A percentile compares a stretch with the other conserved stretches of the same genome.
Evolutionary conservation across 805 yeast species (phyloP).

Genomic region (Kazachstania taianensis): DNA sequence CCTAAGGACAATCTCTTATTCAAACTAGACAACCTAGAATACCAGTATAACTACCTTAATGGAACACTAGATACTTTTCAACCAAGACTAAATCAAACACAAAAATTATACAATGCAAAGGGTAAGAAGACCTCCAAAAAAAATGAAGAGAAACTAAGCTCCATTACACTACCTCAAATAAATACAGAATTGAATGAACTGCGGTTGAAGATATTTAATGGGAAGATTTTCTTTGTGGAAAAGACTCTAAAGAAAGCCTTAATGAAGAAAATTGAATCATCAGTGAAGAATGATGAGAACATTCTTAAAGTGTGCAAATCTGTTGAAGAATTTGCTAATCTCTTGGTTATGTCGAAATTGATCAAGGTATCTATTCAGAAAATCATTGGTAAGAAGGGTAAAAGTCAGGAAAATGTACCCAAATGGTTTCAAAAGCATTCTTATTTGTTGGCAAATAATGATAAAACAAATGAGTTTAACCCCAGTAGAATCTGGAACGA

Average conservation of each 20-base stretch:
- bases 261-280: slow-evolving; percentile 8
- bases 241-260: slow-evolving; percentile 12
- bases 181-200: slow-evolving; percentile 12
- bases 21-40: slow-evolving; percentile 28
- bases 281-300: slow-evolving; percentile 4
- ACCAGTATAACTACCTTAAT: slow-evolving; percentile 25
- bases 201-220: slow-evolving; percentile 18
- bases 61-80: slow-evolving; percentile 20
- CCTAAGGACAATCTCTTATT: slow-evolving; percentile 27
- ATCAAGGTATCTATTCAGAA: slow-evolving; percentile 18
- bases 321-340: slow-evolving; percentile 13
- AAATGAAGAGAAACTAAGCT: slow-evolving; percentile 14
- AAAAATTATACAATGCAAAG: slow-evolving; percentile 24
- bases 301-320: slow-evolving; percentile 5
- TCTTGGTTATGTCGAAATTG: slow-evolving; percentile 19
- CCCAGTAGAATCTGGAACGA: slow-evolving; percentile 39
- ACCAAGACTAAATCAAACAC: slow-evolving; percentile 26
- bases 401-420: slow-evolving; percentile 9
- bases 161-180: slow-evolving; percentile 9
- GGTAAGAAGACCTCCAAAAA: slow-evolving; percentile 25
- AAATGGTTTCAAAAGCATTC: slow-evolving; percentile 21
- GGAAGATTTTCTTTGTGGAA: slow-evolving; percentile 23
- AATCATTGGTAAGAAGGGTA: slow-evolving; percentile 11
- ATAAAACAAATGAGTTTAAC: slow-evolving; percentile 29
- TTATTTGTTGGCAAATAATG: slow-evolving; percentile 21